Evolutionary conservation across 2,329 filamentous ascomycete species (phyloP).

Genomic region (Metarhizium humberi): DNA sequence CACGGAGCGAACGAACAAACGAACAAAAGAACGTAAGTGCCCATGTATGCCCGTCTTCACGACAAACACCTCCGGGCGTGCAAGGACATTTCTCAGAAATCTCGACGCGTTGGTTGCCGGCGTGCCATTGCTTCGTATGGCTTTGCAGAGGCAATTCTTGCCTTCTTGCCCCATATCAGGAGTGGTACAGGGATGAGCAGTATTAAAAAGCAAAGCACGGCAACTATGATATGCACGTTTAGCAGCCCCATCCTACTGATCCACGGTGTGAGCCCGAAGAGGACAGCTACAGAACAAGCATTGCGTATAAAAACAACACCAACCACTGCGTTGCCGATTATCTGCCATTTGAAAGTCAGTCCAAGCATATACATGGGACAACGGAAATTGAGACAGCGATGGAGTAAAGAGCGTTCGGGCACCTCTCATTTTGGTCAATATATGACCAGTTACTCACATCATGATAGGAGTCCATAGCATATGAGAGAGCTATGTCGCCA

Average conservation of each 20-base stretch:
- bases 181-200: conserved; percentile 6
- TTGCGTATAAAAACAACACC: conserved; percentile 15
- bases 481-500: conserved; percentile 22
- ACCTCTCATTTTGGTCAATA: no score
- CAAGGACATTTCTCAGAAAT: neutral
- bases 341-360: no score
- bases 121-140: conserved; percentile 3
- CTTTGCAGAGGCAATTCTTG: conserved; percentile 5
- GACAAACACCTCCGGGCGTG: no score
- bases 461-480: conserved; percentile 25
- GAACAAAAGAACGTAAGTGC: no score
- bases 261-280: conserved; percentile 14
- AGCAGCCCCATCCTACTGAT: conserved; percentile 13
- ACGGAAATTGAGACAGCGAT: no score
- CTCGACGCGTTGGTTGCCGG: conserved; percentile 7
- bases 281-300: conserved; percentile 11
- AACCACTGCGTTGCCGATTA: conserved; percentile 16
- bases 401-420: no score
- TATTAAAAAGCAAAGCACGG: conserved; percentile 3
- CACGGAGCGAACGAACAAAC: no score
- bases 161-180: conserved; percentile 9
- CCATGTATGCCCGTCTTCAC: no score
- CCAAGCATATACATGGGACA: no score
- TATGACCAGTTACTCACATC: conserved; percentile 21
- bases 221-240: conserved; percentile 8